Conservation (phyloP, 2,329 filamentous ascomycete species). For the Trichoderma sp. region DNA sequence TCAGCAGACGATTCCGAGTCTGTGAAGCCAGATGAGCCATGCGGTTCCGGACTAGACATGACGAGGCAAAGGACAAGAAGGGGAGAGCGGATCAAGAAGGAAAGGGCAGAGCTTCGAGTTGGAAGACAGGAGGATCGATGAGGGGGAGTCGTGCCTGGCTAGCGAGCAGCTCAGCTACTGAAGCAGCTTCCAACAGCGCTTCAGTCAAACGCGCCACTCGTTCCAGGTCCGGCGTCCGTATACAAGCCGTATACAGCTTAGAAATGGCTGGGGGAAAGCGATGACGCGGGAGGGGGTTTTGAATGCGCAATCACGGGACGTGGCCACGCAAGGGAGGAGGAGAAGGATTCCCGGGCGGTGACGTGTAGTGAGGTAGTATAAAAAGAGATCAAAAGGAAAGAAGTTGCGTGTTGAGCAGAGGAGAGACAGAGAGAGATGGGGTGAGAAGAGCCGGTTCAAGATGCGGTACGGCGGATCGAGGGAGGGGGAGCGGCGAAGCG, state of each 20-base stretch:
- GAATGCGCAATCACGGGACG: neutral
- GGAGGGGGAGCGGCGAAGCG: constrained; percentile 24
- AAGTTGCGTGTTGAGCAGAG: neutral
- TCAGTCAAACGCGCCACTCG: constrained; percentile 32
- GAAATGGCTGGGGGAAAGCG: neutral
- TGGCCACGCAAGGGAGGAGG: neutral
- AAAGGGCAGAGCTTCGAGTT: neutral
- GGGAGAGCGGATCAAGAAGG: neutral
- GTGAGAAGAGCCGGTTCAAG: neutral
- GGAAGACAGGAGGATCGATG: neutral
- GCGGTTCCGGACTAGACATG: constrained; percentile 33
- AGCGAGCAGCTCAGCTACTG: constrained; percentile 30
- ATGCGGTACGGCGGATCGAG: constrained; percentile 4
- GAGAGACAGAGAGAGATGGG: constrained; percentile 1
- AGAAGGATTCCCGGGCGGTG: neutral
- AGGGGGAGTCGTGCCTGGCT: constrained; percentile 30
- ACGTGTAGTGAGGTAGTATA: neutral
- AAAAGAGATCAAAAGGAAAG: neutral
- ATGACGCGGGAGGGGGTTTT: neutral
- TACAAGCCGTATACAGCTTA: constrained; percentile 4
- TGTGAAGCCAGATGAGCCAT: constrained; percentile 35
- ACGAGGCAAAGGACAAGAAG: neutral
- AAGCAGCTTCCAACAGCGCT: constrained; percentile 32
- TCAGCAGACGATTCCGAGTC: constrained; percentile 34
- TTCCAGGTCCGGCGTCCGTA: constrained; percentile 27